Evolutionary conservation across 73 alveolate genomes (phyloP).

Genomic region (Paramecium biaurelia): DNA sequence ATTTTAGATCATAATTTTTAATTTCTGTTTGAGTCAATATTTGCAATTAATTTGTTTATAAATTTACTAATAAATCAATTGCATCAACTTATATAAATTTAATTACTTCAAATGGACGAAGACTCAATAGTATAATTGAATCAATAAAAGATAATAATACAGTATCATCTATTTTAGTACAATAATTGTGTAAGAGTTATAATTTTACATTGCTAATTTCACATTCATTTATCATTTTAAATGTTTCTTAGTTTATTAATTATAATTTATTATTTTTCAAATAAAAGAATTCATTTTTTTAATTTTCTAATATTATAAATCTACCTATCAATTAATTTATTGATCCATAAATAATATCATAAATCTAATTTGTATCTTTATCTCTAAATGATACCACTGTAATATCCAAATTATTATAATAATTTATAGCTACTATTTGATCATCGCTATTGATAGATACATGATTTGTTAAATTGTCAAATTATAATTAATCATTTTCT

Average conservation of each 20-base stretch:
- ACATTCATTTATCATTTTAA: background rate
- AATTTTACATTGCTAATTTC: background rate
- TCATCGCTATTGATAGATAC: background rate
- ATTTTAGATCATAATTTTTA: background rate
- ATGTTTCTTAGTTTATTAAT: background rate
- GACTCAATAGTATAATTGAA: background rate
- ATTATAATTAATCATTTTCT: background rate
- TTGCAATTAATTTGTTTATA: background rate
- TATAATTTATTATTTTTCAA: background rate
- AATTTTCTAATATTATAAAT: background rate
- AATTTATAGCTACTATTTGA: background rate
- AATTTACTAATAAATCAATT: background rate
- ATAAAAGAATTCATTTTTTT: background rate
- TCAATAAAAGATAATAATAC: background rate
- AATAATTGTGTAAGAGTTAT: background rate
- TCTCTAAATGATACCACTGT: background rate
- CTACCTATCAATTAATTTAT: background rate
- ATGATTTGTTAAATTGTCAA: background rate
- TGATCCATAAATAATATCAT: background rate
- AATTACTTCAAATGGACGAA: background rate
- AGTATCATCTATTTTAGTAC: background rate
- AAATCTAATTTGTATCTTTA: background rate
- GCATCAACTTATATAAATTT: background rate
- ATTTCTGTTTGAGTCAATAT: background rate
- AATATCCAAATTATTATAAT: background rate